These are phyloP conservation scores for Viridothelium virens DNA, from an alignment of 495 filamentous ascomycete genomes.

Conservation along the genomic window DNA sequence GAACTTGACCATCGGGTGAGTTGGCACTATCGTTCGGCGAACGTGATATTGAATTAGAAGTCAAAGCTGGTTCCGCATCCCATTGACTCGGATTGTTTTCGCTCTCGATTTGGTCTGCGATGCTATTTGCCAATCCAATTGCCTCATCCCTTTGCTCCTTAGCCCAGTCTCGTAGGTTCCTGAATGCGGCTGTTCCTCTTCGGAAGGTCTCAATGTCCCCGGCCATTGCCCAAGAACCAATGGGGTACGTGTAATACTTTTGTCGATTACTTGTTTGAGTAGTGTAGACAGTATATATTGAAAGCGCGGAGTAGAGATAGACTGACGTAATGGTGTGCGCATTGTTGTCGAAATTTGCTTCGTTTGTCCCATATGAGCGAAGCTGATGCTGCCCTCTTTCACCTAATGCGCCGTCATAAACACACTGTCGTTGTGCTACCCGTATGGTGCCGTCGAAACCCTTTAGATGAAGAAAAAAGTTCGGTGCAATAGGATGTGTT, in stretches of 20 bases:
- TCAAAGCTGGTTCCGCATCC: neutral
- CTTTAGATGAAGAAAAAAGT: conserved; percentile 9
- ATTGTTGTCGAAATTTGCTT: neutral
- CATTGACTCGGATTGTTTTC: neutral
- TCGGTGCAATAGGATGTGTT: neutral
- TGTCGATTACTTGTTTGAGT: conserved; percentile 10
- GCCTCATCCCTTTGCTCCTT: conserved; percentile 31
- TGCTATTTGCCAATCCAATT: conserved; percentile 23
- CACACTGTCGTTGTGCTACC: neutral
- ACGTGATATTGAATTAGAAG: neutral
- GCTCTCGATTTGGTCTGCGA: neutral
- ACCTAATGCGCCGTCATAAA: conserved; percentile 11
- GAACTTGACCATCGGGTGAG: neutral
- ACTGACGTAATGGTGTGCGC: conserved; percentile 7
- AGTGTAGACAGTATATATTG: conserved; percentile 5
- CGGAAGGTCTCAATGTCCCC: conserved; percentile 29
- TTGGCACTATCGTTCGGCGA: neutral
- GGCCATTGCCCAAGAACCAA: conserved; percentile 29
- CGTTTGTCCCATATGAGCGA: neutral
- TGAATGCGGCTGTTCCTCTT: conserved; percentile 33
- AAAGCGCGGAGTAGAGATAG: neutral
- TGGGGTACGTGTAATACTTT: conserved; percentile 39
- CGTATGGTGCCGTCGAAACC: neutral
- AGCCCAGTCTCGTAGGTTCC: conserved; percentile 34
- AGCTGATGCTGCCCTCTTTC: neutral